Evolutionary conservation across 257 asterid species (phyloP).

Genomic region (Solanum infundibuliforme): DNA sequence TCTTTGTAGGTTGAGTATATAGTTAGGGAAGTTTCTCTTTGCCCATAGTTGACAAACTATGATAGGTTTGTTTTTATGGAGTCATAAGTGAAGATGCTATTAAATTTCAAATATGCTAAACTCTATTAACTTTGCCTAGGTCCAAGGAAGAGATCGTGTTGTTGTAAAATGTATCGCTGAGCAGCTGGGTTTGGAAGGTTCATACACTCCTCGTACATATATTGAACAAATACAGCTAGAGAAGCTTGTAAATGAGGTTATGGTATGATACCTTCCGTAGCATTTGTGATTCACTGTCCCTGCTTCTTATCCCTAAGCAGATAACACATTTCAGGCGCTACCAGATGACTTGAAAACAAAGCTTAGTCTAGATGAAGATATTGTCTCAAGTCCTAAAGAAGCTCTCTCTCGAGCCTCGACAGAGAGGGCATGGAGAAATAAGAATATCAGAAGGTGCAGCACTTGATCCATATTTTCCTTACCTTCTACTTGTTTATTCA

Average conservation of each 20-base stretch:
- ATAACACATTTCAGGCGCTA: slow-evolving; percentile 51
- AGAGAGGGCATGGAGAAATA: slow-evolving; percentile 41
- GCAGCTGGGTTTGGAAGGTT: slow-evolving; percentile 79
- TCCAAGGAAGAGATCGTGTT: slow-evolving; percentile 87
- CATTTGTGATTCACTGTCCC: background rate
- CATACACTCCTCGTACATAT: slow-evolving; percentile 83
- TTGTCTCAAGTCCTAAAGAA: slow-evolving; percentile 75
- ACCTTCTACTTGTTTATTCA: background rate
- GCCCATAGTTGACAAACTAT: background rate
- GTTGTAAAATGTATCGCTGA: slow-evolving; percentile 58
- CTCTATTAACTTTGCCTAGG: slow-evolving; percentile 25
- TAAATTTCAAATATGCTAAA: background rate
- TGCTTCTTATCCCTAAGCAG: slow-evolving; percentile 7
- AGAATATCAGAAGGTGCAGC: slow-evolving; percentile 48
- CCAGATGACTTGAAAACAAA: slow-evolving; percentile 92
- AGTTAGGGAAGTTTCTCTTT: background rate
- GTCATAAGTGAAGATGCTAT: background rate
- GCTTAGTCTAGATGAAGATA: slow-evolving; percentile 86
- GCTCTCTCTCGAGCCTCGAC: slow-evolving; percentile 65
- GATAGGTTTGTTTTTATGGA: background rate
- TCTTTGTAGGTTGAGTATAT: background rate
- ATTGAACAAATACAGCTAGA: slow-evolving; percentile 97
- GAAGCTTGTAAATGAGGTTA: slow-evolving; percentile 85
- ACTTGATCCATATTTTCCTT: background rate
- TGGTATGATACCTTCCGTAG: slow-evolving; percentile 42